These are phyloP conservation scores for Oryza glumipatula DNA, from an alignment of 176 grass and related monocot genomes.

Conservation along the genomic window DNA sequence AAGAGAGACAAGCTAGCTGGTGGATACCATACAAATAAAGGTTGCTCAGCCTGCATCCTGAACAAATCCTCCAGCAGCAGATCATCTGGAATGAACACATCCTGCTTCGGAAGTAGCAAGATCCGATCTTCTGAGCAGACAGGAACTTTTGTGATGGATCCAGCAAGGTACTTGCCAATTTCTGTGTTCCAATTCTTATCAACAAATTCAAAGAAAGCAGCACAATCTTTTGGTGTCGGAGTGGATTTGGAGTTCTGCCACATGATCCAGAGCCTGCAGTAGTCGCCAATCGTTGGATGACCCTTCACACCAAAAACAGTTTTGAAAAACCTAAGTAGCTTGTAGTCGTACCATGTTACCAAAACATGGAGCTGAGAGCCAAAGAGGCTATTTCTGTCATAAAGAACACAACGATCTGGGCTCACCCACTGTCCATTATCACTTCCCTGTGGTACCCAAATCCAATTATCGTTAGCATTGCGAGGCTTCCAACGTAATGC, in stretches of 20 bases:
- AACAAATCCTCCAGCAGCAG: constrained; percentile 40
- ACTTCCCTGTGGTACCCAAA: constrained; percentile 50
- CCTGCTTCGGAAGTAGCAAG: constrained; percentile 40
- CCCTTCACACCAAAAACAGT: constrained; percentile 39
- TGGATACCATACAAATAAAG: constrained; percentile 62
- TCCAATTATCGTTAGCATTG: constrained; percentile 34
- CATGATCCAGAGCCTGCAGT: constrained; percentile 49
- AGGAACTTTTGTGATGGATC: constrained; percentile 46
- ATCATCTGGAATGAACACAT: constrained; percentile 68
- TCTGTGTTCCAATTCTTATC: constrained; percentile 34
- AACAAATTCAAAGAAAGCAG: constrained; percentile 55
- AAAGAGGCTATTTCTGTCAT: constrained; percentile 47
- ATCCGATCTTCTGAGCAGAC: constrained; percentile 20
- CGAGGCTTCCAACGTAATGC: constrained; percentile 44
- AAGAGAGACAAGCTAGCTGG: background rate
- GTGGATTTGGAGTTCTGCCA: constrained; percentile 44
- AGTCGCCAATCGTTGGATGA: constrained; percentile 38
- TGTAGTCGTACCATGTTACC: constrained; percentile 46
- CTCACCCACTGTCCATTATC: constrained; percentile 40
- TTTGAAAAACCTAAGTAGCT: constrained; percentile 46
- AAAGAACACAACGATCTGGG: constrained; percentile 40
- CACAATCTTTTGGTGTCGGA: constrained; percentile 28
- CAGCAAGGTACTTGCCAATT: constrained; percentile 29
- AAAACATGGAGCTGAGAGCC: constrained; percentile 29
- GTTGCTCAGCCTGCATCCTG: constrained; percentile 41